phyloP scores from a whole-genome alignment of 257 asterid genomes.

The Phtheirospermum japonicum region DNA sequence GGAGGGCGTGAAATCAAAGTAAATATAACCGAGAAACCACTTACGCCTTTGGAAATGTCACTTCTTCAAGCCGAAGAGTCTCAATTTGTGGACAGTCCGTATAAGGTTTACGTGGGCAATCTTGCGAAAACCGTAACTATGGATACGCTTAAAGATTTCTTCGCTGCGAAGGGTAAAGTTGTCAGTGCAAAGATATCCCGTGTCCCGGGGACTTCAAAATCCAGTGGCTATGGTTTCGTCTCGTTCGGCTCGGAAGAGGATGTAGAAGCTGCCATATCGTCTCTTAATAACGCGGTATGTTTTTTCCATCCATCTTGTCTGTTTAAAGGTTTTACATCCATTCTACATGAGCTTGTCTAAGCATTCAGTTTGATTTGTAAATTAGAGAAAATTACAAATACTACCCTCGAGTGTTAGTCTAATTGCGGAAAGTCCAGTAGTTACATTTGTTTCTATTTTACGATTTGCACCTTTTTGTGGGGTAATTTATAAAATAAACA shows the following conservation, averaged over 20 bases:
- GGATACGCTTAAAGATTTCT: constrained; percentile 56
- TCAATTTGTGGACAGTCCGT: constrained; percentile 74
- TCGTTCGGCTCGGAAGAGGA: constrained; percentile 81
- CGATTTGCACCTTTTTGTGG: no score
- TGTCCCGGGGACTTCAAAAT: constrained; percentile 85
- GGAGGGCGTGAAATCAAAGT: constrained; percentile 88
- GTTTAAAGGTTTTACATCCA: no score
- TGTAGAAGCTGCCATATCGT: constrained; percentile 82
- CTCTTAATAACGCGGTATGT: constrained; percentile 62
- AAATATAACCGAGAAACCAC: constrained; percentile 81
- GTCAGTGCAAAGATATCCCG: constrained; percentile 79
- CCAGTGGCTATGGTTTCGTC: constrained; percentile 90
- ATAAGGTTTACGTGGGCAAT: constrained; percentile 88
- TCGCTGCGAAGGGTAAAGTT: constrained; percentile 71
- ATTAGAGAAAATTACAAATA: no score
- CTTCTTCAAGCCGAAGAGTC: constrained; percentile 66
- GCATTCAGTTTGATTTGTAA: no score
- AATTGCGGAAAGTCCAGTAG: no score
- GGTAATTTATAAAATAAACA: no score
- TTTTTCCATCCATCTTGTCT: background rate
- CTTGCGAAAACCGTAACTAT: constrained; percentile 78
- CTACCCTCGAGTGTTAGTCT: no score
- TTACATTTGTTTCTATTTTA: no score
- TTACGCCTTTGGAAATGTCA: constrained; percentile 40
- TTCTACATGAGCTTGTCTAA: no score